Conservation (phyloP, 1,139 yeast species). For the Hansenula lynferdii region DNA sequence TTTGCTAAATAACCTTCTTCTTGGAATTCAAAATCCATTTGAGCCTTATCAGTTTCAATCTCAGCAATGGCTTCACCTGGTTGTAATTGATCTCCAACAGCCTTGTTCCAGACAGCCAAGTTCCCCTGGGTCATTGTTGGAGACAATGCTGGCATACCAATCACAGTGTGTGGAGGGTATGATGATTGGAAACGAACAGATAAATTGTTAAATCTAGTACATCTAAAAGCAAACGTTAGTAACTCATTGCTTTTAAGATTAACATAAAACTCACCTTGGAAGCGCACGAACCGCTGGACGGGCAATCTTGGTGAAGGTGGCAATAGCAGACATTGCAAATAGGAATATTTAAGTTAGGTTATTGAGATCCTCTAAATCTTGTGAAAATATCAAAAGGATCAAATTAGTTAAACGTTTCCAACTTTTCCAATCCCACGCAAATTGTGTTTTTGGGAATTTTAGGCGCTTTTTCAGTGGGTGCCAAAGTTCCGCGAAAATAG, state of each 20-base stretch:
- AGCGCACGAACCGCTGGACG: conserved; percentile 17
- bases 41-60: conserved; percentile 97
- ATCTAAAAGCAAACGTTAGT: conserved; percentile 17
- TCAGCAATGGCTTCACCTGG: conserved; percentile 97
- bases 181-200: conserved; percentile 29
- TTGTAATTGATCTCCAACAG: conserved; percentile 76
- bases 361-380: no score
- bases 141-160: conserved; percentile 81
- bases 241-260: not conserved
- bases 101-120: conserved; percentile 83
- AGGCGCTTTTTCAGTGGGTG: no score
- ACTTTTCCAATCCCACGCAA: no score
- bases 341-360: not conserved
- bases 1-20: conserved; percentile 97
- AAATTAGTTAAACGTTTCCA: no score
- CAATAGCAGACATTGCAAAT: conserved; percentile 14
- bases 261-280: conserved; percentile 17
- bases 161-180: conserved; percentile 60
- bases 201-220: conserved; percentile 23
- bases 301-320: conserved; percentile 16
- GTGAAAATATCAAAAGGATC: no score
- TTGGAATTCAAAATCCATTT: conserved; percentile 98
- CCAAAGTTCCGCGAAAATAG: no score
- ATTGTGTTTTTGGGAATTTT: no score
- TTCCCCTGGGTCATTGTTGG: conserved; percentile 98